Conservation (phyloP, 495 filamentous ascomycete genomes). For the Chaetomium cochliodes region DNA sequence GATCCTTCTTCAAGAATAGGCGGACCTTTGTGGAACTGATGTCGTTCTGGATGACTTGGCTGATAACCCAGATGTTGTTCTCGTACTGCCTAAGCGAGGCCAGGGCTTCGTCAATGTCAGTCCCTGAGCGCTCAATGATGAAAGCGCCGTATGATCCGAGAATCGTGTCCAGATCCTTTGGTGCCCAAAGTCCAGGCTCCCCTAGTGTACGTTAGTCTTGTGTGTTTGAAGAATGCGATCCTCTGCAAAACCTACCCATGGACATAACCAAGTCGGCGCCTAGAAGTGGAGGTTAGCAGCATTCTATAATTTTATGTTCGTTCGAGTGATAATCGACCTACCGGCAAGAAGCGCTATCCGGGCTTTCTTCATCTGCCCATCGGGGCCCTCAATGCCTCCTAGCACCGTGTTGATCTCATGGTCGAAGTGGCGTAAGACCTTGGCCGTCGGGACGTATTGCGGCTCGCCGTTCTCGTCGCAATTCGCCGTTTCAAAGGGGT, state of each 20-base stretch:
- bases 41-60: constrained; percentile 86
- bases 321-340: background rate
- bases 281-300: constrained; percentile 46
- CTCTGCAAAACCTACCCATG: constrained; percentile 48
- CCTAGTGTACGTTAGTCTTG: constrained; percentile 32
- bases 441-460: constrained; percentile 82
- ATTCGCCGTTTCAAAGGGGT: constrained; percentile 60
- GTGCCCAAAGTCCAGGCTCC: constrained; percentile 69
- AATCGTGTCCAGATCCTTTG: constrained; percentile 81
- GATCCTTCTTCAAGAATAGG: constrained; percentile 74
- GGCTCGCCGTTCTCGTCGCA: constrained; percentile 61
- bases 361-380: constrained; percentile 54
- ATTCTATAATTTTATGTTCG: background rate
- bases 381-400: constrained; percentile 65
- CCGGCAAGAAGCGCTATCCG: constrained; percentile 61
- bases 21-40: constrained; percentile 88
- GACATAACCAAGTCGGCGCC: constrained; percentile 87
- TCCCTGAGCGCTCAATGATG: constrained; percentile 86
- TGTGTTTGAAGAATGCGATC: background rate
- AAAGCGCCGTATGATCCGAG: constrained; percentile 84
- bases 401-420: constrained; percentile 80
- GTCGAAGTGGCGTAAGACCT: constrained; percentile 85
- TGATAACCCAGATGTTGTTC: constrained; percentile 79
- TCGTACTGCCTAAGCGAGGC: constrained; percentile 66
- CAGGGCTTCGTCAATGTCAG: constrained; percentile 81